These are phyloP conservation scores for Copromyces sp. DNA, from an alignment of 495 filamentous ascomycete genomes.

Conservation along the genomic window DNA sequence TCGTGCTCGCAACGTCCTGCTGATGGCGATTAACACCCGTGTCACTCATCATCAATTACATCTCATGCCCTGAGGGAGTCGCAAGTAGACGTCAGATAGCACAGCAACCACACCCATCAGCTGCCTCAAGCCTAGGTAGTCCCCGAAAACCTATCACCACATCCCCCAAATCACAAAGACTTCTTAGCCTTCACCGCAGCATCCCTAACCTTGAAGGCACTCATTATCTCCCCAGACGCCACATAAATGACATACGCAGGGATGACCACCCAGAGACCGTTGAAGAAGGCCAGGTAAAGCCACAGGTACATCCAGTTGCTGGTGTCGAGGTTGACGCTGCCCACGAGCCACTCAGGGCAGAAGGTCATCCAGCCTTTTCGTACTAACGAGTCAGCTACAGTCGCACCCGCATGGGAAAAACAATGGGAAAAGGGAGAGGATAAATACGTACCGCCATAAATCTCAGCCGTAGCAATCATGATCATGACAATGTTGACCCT, in stretches of 20 bases:
- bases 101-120: not conserved
- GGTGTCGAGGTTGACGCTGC: conserved; percentile 63
- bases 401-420: not conserved
- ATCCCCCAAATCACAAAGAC: not conserved
- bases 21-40: not conserved
- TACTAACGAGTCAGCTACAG: not conserved
- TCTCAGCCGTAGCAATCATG: conserved; percentile 79
- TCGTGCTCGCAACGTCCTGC: not conserved
- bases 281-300: conserved; percentile 89
- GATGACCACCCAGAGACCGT: conserved; percentile 76
- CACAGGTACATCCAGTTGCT: conserved; percentile 78
- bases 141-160: no score
- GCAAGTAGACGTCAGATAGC: no score
- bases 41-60: not conserved
- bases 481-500: conserved; percentile 58
- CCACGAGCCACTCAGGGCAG: conserved; percentile 83
- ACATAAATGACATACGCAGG: conserved; percentile 69
- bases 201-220: conserved; percentile 39
- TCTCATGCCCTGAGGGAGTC: not conserved
- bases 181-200: conserved; percentile 20
- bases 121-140: not conserved
- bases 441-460: conserved; percentile 63
- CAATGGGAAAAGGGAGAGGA: not conserved
- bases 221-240: conserved; percentile 47
- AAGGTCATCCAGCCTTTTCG: conserved; percentile 81